A percentile compares a stretch with the other conserved stretches of the same genome.
Conservation (phyloP, 1,284 basidiomycete genomes). For the Puccinia triticina region DNA sequence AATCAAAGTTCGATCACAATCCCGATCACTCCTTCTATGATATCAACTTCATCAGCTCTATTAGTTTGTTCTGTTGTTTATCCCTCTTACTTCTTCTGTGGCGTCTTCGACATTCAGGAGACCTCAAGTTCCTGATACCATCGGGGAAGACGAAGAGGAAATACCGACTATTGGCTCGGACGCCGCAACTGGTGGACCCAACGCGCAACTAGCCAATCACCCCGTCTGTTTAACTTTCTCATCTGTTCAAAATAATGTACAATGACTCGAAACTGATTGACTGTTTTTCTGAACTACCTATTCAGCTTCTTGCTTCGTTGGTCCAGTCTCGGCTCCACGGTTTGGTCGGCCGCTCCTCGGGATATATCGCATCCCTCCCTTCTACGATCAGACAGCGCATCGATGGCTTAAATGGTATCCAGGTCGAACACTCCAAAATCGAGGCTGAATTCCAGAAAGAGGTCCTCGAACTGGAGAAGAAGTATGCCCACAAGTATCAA, state of each 20-base stretch:
- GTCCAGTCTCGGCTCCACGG: conserved; percentile 51
- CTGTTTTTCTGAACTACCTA: background rate
- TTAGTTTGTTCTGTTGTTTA: background rate
- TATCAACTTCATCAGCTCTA: background rate
- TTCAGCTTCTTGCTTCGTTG: conserved; percentile 49
- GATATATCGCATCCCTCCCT: conserved; percentile 49
- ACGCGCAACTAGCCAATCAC: conserved; percentile 50
- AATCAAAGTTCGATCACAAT: too few relatives aligned
- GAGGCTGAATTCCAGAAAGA: conserved; percentile 52
- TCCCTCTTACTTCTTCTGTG: background rate
- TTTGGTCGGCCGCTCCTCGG: conserved; percentile 48
- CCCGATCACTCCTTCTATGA: background rate
- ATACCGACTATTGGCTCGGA: conserved; percentile 56
- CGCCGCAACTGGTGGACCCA: conserved; percentile 53
- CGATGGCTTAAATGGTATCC: conserved; percentile 50
- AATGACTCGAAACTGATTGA: background rate
- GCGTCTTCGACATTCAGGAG: conserved; percentile 52
- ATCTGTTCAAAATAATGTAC: background rate
- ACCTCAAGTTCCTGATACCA: conserved; percentile 58
- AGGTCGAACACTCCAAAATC: conserved; percentile 49
- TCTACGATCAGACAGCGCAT: conserved; percentile 41
- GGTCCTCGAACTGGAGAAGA: conserved; percentile 51
- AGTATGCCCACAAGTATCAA: conserved; percentile 47
- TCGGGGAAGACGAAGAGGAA: conserved; percentile 58
- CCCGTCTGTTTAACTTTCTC: conserved; percentile 24